A percentile compares a stretch with the other conserved stretches of the same genome.
Conservation (phyloP, 805 yeast species). For the Yarrowia hollandica region DNA sequence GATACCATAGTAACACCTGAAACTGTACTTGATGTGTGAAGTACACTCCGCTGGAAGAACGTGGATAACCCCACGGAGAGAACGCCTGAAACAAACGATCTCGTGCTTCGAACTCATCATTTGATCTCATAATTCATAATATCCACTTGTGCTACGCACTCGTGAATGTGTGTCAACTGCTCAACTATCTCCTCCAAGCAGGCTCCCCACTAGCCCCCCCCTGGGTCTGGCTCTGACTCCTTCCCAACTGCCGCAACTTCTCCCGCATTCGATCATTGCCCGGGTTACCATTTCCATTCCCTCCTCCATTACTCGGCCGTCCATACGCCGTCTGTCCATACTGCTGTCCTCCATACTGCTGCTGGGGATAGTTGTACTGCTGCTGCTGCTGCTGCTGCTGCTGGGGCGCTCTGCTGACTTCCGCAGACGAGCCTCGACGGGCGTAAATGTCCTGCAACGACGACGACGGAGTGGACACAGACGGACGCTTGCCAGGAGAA, state of each 20-base stretch:
- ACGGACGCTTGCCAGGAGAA: not conserved
- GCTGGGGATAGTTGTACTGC: conserved; percentile 18
- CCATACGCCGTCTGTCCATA: conserved; percentile 1
- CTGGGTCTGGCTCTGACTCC: conserved; percentile 4
- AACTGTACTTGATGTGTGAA: too few relatives aligned
- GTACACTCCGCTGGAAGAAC: too few relatives aligned
- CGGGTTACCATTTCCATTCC: not conserved
- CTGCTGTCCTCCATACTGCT: conserved; percentile 2
- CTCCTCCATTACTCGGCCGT: not conserved
- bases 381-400: not conserved
- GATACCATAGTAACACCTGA: too few relatives aligned
- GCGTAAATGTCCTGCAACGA: conserved; percentile 23
- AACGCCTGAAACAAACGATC: too few relatives aligned
- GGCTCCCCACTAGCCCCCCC: conserved; percentile 2
- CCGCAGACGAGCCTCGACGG: conserved; percentile 2
- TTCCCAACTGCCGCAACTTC: conserved; percentile 12
- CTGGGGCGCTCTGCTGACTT: not conserved
- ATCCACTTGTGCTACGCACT: too few relatives aligned
- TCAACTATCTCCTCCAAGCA: not conserved
- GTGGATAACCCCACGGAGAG: too few relatives aligned
- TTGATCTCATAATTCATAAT: not conserved
- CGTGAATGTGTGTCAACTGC: too few relatives aligned
- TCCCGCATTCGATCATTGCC: conserved; percentile 21
- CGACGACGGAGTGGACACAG: not conserved
- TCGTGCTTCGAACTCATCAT: not conserved